Evolutionary conservation across 1,284 basidiomycete genomes (phyloP).

Genomic region (Ceratobasidium theobromae): DNA sequence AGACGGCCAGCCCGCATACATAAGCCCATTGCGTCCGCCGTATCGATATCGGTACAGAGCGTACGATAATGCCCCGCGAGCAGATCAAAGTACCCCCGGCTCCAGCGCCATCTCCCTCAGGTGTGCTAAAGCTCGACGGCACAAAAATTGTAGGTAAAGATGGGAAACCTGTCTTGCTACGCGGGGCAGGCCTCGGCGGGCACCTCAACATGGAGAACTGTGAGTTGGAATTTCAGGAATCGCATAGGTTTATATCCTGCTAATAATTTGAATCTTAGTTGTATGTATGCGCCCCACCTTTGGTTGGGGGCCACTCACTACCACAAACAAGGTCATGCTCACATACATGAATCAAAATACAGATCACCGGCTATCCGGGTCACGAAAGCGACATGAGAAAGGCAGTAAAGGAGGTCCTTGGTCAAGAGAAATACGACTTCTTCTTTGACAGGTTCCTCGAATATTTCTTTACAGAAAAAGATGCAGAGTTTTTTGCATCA

Average conservation of each 20-base stretch:
- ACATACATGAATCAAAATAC: background rate
- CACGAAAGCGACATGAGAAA: conserved; percentile 44
- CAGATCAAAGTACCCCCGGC: conserved; percentile 30
- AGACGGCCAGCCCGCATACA: conserved; percentile 14
- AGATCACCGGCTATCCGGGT: conserved; percentile 39
- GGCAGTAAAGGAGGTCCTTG: conserved; percentile 44
- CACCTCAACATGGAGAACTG: conserved; percentile 38
- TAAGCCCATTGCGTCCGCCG: background rate
- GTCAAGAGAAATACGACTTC: conserved; percentile 47
- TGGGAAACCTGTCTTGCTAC: conserved; percentile 33
- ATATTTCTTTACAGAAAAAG: conserved; percentile 46
- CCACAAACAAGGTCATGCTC: too few species aligned
- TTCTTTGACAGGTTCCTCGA: conserved; percentile 49
- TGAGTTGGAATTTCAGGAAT: conserved; percentile 7
- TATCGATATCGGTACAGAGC: background rate
- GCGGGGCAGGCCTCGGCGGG: conserved; percentile 35
- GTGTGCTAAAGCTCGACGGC: conserved; percentile 35
- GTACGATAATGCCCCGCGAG: background rate
- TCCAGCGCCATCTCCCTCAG: conserved; percentile 27
- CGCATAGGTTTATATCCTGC: too few species aligned
- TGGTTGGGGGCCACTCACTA: too few species aligned
- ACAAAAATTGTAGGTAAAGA: conserved; percentile 36
- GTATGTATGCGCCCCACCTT: too few species aligned
- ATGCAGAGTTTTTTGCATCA: conserved; percentile 44
- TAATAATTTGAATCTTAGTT: too few species aligned